phyloP scores from a whole-genome alignment of 192 early-diverging fungal species.

The Coemansia biformis region DNA sequence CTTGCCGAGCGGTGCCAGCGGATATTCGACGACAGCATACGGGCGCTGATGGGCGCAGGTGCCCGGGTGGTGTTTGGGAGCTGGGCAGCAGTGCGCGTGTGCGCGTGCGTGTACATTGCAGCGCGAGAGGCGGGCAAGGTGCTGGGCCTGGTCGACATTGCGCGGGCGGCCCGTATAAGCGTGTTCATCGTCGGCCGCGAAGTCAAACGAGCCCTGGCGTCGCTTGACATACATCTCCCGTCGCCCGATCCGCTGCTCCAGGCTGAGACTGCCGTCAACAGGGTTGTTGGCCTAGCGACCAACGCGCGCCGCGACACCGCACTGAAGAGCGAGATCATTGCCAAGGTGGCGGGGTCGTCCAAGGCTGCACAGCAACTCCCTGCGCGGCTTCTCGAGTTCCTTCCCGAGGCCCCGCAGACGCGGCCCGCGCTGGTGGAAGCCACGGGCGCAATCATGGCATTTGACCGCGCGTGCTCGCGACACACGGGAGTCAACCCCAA shows the following conservation, averaged over 20 bases:
- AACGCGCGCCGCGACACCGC: background rate
- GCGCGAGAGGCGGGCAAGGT: slow-evolving; percentile 9
- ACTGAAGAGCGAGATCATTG: background rate
- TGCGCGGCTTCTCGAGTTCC: slow-evolving; percentile 6
- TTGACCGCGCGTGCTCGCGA: slow-evolving; percentile 10
- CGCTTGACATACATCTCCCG: slow-evolving; percentile 7
- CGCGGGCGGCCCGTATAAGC: slow-evolving; percentile 6
- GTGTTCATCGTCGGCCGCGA: slow-evolving; percentile 16
- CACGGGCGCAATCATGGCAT: slow-evolving; percentile 9
- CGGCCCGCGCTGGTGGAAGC: slow-evolving; percentile 8
- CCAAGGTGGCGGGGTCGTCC: background rate
- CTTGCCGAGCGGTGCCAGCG: slow-evolving; percentile 15
- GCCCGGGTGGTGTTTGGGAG: slow-evolving; percentile 14
- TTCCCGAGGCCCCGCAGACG: background rate
- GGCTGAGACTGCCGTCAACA: slow-evolving; percentile 18
- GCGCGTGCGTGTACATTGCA: slow-evolving; percentile 30
- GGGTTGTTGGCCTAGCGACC: slow-evolving; percentile 11
- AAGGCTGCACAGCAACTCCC: slow-evolving; percentile 2
- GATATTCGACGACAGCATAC: slow-evolving; percentile 12
- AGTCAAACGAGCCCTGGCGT: slow-evolving; percentile 3
- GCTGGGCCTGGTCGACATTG: slow-evolving; percentile 17
- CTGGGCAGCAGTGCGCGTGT: background rate
- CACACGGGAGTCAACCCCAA: slow-evolving; percentile 14
- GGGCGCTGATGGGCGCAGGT: background rate
- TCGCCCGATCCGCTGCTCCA: slow-evolving; percentile 17